These are phyloP conservation scores for Ambrosia hybrid DNA, from an alignment of 140 eudicot genomes.

Conservation along the genomic window DNA sequence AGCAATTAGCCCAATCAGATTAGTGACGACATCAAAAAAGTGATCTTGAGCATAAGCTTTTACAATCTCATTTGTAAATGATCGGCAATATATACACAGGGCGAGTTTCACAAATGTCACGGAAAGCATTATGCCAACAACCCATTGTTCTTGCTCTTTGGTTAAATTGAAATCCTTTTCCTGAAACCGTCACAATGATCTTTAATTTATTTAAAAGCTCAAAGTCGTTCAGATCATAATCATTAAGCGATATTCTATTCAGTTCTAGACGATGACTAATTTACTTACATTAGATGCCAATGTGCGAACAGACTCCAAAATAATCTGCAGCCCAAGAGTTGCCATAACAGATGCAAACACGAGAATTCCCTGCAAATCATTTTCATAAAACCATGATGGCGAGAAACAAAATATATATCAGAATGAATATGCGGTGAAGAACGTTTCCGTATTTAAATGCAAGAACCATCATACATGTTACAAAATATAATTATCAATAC, in stretches of 20 bases:
- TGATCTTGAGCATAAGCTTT: conserved; percentile 83
- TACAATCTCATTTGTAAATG: conserved; percentile 62
- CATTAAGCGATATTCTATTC: not conserved
- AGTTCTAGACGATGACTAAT: conserved; percentile 4
- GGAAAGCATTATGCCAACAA: conserved; percentile 69
- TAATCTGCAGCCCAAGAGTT: conserved; percentile 78
- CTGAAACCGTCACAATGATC: conserved; percentile 29
- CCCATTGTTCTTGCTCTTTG: conserved; percentile 63
- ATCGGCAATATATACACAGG: conserved; percentile 60
- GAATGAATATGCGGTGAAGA: not conserved
- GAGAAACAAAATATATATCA: not conserved
- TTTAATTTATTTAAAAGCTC: not conserved
- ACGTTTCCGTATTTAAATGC: too few species aligned
- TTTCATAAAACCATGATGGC: not conserved
- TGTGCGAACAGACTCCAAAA: conserved; percentile 66
- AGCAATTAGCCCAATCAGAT: conserved; percentile 64
- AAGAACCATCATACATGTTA: too few species aligned
- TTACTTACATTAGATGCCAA: conserved; percentile 54
- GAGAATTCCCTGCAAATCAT: conserved; percentile 64
- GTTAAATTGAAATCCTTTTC: conserved; percentile 48
- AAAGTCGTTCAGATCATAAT: not conserved
- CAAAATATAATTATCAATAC: too few species aligned
- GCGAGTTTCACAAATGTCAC: conserved; percentile 69
- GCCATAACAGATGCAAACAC: conserved; percentile 95
- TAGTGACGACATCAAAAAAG: conserved; percentile 82